Percentiles rank a stretch among this genome's conserved stretches.
phyloP scores from a whole-genome alignment of 2,329 filamentous ascomycete genomes.

The Alternaria sp. region DNA sequence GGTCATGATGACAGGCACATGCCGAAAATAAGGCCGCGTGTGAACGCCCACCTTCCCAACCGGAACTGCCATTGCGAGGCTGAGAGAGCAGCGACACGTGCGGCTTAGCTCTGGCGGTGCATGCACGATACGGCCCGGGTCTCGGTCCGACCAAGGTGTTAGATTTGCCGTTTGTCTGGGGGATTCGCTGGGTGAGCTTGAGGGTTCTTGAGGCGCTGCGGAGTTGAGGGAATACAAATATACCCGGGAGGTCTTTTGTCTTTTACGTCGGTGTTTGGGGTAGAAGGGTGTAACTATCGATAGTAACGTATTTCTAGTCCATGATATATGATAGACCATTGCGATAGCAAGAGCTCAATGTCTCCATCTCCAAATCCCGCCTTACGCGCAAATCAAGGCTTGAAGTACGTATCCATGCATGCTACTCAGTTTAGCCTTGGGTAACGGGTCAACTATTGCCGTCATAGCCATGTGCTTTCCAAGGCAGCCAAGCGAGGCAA shows the following conservation, averaged over 20 bases:
- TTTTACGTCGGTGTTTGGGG: neutral
- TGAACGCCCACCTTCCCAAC: slow-evolving; percentile 1
- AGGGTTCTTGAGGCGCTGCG: neutral
- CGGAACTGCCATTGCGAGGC: neutral
- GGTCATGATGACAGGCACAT: neutral
- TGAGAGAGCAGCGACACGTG: neutral
- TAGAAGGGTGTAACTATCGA: neutral
- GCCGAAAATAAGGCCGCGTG: neutral
- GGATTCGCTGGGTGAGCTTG: neutral
- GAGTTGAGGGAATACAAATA: neutral
- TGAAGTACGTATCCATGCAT: neutral
- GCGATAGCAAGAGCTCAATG: neutral
- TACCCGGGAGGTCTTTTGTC: neutral
- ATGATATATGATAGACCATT: neutral
- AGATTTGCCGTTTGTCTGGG: neutral
- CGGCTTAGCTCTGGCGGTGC: neutral
- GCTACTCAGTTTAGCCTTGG: neutral
- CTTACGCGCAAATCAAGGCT: neutral
- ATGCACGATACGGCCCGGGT: slow-evolving; percentile 1
- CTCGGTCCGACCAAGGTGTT: neutral
- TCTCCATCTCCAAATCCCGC: neutral
- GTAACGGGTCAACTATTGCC: neutral
- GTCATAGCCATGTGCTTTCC: neutral
- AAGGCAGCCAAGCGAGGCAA: neutral
- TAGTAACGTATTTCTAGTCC: neutral